These are phyloP conservation scores for Niebla homalea DNA, from an alignment of 495 filamentous ascomycete genomes.

Conservation along the genomic window DNA sequence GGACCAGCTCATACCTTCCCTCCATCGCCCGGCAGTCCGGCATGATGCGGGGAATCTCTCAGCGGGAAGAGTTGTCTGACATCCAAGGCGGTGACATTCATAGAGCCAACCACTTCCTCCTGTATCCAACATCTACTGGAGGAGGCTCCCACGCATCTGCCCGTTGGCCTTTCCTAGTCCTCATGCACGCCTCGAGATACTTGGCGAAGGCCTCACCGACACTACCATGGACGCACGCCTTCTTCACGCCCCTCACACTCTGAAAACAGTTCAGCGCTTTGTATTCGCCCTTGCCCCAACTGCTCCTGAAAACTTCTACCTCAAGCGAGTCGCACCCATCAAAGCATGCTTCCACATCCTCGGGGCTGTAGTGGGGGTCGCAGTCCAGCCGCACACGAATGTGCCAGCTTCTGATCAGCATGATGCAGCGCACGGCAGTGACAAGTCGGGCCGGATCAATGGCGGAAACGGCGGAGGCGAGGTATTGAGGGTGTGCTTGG, in stretches of 20 bases:
- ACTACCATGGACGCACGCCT: conserved; percentile 7
- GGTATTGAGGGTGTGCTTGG: conserved; percentile 34
- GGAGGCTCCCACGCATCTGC: not conserved
- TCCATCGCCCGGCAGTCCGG: no score
- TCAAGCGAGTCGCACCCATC: conserved; percentile 1
- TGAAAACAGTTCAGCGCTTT: conserved; percentile 6
- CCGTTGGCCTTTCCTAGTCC: not conserved
- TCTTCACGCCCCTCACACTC: conserved; percentile 5
- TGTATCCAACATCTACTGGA: no score
- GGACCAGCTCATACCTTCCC: no score
- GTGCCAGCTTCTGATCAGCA: conserved; percentile 1
- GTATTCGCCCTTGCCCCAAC: conserved; percentile 6
- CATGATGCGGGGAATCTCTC: no score
- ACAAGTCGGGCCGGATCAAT: conserved; percentile 5
- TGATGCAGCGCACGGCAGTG: not conserved
- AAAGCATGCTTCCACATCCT: not conserved
- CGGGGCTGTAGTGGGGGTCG: conserved; percentile 1
- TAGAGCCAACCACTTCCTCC: no score
- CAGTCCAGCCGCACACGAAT: conserved; percentile 7
- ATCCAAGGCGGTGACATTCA: no score
- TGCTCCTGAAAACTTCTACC: conserved; percentile 12
- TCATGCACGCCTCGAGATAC: conserved; percentile 11
- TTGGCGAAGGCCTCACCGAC: conserved; percentile 1
- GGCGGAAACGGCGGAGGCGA: conserved; percentile 19
- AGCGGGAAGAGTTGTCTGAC: no score